Evolutionary conservation across 2,329 filamentous ascomycete genomes (phyloP), one percentile per base, ranked within the genome.

Genomic region (Pseudogymnoascus sp.): DNA sequence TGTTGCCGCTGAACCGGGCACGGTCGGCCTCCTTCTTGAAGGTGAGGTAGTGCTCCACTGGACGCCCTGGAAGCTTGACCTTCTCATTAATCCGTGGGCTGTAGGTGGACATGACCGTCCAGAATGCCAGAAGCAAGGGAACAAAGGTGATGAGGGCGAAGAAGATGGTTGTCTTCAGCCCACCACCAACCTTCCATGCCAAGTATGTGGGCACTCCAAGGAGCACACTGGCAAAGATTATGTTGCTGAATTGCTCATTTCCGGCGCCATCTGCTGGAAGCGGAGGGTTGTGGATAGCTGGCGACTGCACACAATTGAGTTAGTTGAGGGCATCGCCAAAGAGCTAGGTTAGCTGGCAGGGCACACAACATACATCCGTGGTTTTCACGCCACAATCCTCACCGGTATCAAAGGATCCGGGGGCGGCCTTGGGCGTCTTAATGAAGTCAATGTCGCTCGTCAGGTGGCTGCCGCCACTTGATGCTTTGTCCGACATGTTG

Each of bases 401-500:
- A 29, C 62, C 66, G 11, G 65, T 66, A 34, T 62, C 64, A 45
- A 71, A 70, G 16, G 64, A 51, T 14, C 68, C 65, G 7, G 68
- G 68, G 37, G 66, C 65, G 16, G 68, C 61, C 47, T 65, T 65
- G 5, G 71, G 71, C 62, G 71, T 73, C 40, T 66, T 34, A 34
- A 72, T 72, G 47, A 70, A 73, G 8, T 69, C 64, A 61, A 73
- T 68, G 36, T 69, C 65, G 12, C 42, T 18, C 4, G 51, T 57
- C 61, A 62, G 66, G 21, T 65, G 47, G 62, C 21, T 40, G 18
- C 57, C 36, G 39, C 60, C 39, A 39, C n/a, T 61, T 23, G 60
- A 34, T 57, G 51, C 51, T 68, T 79, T 79, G 62, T 77, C 79
- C 78, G 79, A 79, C 65, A 64, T 77, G 75, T 66, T 62, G 61